Evolutionary conservation across 345 rosid genomes (phyloP).

Genomic region (Lagerstroemia speciosa): DNA sequence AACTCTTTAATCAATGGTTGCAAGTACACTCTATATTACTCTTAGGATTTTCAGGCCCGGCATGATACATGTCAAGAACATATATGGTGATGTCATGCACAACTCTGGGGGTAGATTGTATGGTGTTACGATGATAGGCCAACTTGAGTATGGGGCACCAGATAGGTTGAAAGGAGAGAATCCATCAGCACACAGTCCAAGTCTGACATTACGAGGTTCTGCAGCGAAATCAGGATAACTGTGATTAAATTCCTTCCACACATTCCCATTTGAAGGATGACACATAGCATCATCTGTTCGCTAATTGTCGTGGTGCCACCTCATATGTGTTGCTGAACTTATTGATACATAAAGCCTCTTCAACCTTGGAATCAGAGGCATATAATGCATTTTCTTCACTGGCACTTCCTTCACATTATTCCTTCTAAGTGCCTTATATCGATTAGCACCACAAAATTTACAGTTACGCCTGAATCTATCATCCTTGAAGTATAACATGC

Average conservation of each 20-base stretch:
- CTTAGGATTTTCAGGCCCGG: not conserved
- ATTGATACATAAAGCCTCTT: not conserved
- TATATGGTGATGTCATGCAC: not conserved
- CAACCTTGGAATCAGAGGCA: too few species aligned
- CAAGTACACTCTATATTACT: not conserved
- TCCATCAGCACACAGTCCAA: not conserved
- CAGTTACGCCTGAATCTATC: too few species aligned
- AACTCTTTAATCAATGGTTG: conserved; percentile 6
- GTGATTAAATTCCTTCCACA: too few species aligned
- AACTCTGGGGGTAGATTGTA: conserved; percentile 8
- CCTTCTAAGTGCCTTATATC: too few species aligned
- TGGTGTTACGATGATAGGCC: not conserved
- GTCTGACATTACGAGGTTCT: too few species aligned
- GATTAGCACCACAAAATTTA: too few species aligned
- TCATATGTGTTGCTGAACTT: not conserved
- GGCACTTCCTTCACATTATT: too few species aligned
- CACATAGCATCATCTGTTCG: too few species aligned
- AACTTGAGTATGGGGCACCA: not conserved
- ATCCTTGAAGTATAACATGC: too few species aligned
- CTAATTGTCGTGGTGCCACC: not conserved
- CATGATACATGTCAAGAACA: not conserved
- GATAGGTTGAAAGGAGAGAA: conserved; percentile 4
- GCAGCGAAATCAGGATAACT: too few species aligned
- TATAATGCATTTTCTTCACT: not conserved
- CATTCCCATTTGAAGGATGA: too few species aligned